These are phyloP conservation scores for Xylariaceae sp. DNA, from an alignment of 2,329 filamentous ascomycete species.

Conservation along the genomic window DNA sequence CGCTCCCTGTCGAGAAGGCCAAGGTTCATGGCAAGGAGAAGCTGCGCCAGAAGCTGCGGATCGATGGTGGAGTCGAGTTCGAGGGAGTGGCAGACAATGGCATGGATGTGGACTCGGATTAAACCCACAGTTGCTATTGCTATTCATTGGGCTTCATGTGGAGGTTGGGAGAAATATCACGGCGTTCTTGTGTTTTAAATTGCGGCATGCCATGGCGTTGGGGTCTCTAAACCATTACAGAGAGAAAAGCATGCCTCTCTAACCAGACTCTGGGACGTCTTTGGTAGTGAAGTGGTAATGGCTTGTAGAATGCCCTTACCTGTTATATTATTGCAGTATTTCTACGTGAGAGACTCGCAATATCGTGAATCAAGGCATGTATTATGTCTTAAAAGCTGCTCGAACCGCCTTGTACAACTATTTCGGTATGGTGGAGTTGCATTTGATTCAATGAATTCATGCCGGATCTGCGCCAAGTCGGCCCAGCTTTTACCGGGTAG, in stretches of 20 bases:
- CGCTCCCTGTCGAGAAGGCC: conserved; percentile 37
- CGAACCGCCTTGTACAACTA: neutral
- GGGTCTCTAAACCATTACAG: conserved; percentile 27
- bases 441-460: too few relatives aligned
- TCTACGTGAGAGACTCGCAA: neutral
- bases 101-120: conserved; percentile 52
- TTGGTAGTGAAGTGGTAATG: conserved; percentile 1
- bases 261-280: neutral
- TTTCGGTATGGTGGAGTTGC: too few relatives aligned
- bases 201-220: conserved; percentile 43
- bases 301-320: neutral
- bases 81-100: conserved; percentile 45
- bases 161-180: conserved; percentile 33
- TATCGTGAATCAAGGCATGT: too few relatives aligned
- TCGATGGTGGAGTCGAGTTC: conserved; percentile 52
- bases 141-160: conserved; percentile 18
- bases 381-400: neutral
- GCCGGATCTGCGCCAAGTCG: too few relatives aligned
- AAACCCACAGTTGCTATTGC: conserved; percentile 7
- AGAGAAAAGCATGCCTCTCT: conserved; percentile 18
- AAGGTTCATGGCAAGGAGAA: conserved; percentile 51
- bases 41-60: conserved; percentile 46
- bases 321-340: neutral
- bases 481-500: too few relatives aligned
- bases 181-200: conserved; percentile 34